Conservation (phyloP, 2,329 filamentous ascomycete species). For the Lasiodiplodia citricola region DNA sequence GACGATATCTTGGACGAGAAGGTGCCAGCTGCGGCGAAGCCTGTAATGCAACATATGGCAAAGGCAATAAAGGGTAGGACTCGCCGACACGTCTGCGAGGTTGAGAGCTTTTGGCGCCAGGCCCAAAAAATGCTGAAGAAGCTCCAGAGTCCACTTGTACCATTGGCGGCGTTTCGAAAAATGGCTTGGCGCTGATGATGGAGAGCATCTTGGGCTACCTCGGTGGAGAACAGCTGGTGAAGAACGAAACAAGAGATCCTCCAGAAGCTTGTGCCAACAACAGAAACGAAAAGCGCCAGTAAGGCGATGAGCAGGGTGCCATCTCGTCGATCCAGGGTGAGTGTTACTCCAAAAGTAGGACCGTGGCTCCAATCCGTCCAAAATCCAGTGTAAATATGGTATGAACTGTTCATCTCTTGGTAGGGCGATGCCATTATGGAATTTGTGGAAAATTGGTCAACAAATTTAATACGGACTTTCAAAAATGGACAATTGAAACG, state of each 20-base stretch:
- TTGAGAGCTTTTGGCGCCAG: conserved; percentile 25
- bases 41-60: conserved; percentile 31
- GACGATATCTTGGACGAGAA: conserved; percentile 42
- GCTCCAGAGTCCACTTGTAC: conserved; percentile 27
- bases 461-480: no score
- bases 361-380: conserved; percentile 33
- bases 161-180: conserved; percentile 39
- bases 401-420: no score
- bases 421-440: no score
- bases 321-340: conserved; percentile 30
- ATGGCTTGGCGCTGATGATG: conserved; percentile 43
- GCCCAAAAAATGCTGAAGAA: conserved; percentile 11
- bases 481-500: no score
- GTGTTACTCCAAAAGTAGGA: conserved; percentile 29
- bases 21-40: conserved; percentile 37
- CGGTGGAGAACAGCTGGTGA: conserved; percentile 33
- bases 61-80: conserved; percentile 34
- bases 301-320: conserved; percentile 34
- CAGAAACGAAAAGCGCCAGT: conserved; percentile 31
- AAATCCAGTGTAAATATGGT: conserved; percentile 28
- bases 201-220: conserved; percentile 35
- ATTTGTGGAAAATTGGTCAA: no score
- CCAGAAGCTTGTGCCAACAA: conserved; percentile 37
- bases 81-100: not conserved
- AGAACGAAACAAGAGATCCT: conserved; percentile 37